Evolutionary conservation across 2,329 filamentous ascomycete genomes (phyloP), one percentile per base, ranked within the genome.

Genomic region (Aquanectria penicillioides): DNA sequence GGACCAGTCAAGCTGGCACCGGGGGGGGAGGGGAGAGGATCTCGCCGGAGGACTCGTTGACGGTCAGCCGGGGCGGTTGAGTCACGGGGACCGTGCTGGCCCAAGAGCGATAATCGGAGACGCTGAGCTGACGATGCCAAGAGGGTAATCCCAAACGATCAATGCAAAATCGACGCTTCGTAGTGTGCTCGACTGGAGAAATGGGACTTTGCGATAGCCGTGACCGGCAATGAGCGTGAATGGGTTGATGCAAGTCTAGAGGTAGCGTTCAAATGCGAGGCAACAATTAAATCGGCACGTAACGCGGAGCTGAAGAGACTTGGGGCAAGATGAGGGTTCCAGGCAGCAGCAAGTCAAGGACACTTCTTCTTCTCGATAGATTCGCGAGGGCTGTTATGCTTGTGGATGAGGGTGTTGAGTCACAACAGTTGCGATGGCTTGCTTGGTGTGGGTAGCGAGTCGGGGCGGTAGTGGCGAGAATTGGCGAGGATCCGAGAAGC

Each of bases 351-450:
- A 53, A 62, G 60, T 63, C 65, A 64, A 70, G 51, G 66, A 64
- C 64, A 46, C 71, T 74, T 74, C 71, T 74, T 74, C 71, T 74
- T 75, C 71, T 74, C 69, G 70, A 63, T 57, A 31, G 18, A 31
- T 51, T 60, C 57, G 61, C 57, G 50, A 46, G 60, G 46, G 56
- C 65, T 64, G 55, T 48, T 50, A 47, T 62, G 52, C 63, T 61
- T 59, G 65, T 65, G 40, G 57, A 57, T 62, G 28, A 50, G 53
- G 31, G 60, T 36, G 55, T 62, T 59, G 59, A 61, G 63, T 65
- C 61, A 67, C 65, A 65, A 67, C 62, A 60, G 55, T 60, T 66
- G 62, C 59, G 61, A 57, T 44, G 65, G 62, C 59, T 71, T 67
- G 66, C 62, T 68, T 57, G 52, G 55, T 53, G 49, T 44, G 59